Conservation (phyloP, 805 yeast genomes). For the Hanseniaspora lindneri region DNA sequence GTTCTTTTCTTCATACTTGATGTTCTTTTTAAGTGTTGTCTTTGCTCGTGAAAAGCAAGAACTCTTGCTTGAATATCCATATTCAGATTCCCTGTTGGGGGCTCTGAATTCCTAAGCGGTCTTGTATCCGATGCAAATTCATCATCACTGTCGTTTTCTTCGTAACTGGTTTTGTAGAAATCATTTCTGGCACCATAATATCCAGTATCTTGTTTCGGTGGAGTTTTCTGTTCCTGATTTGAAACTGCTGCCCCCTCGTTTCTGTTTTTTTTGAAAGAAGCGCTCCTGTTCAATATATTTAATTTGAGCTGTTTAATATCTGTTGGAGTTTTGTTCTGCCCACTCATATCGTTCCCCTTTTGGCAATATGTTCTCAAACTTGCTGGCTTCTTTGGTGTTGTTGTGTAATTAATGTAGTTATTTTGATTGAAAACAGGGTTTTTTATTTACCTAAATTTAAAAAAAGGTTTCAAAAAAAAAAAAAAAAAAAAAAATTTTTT, state of each 20-base stretch:
- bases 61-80: slow-evolving; percentile 80
- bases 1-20: slow-evolving; percentile 22
- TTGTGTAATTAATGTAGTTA: too few relatives aligned
- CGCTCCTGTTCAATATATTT: slow-evolving; percentile 9
- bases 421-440: too few relatives aligned
- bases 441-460: too few relatives aligned
- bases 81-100: slow-evolving; percentile 38
- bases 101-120: too few relatives aligned
- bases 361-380: too few relatives aligned
- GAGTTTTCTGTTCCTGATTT: background rate
- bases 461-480: too few relatives aligned
- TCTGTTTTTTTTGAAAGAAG: slow-evolving; percentile 10
- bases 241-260: background rate
- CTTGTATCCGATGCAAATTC: too few relatives aligned
- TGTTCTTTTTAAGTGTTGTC: slow-evolving; percentile 32
- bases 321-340: background rate
- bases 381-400: too few relatives aligned
- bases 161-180: background rate
- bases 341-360: too few relatives aligned
- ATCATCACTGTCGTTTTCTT: background rate
- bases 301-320: slow-evolving; percentile 9
- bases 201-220: background rate
- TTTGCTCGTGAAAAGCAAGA: slow-evolving; percentile 73
- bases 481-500: too few relatives aligned
- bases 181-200: background rate